Evolutionary conservation across 2,329 filamentous ascomycete genomes (phyloP).

Genomic region (Rhynchosporium secalis): DNA sequence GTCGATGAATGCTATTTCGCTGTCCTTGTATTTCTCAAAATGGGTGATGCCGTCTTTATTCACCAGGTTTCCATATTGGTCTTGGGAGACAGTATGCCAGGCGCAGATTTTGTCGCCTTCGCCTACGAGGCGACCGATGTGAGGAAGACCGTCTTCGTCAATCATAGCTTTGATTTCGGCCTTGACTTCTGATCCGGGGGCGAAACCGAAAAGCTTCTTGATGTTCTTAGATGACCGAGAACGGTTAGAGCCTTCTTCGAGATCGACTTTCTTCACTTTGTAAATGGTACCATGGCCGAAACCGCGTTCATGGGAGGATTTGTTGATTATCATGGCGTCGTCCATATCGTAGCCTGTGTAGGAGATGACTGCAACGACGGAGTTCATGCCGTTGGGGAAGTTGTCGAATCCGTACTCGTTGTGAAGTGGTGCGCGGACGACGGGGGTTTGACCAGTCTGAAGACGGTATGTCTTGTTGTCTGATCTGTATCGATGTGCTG

Average conservation of each 20-base stretch:
- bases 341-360: conserved; percentile 99
- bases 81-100: conserved; percentile 82
- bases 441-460: conserved; percentile 92
- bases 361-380: conserved; percentile 94
- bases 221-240: conserved; percentile 67
- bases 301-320: conserved; percentile 91
- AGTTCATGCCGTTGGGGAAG: conserved; percentile 95
- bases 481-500: conserved; percentile 80
- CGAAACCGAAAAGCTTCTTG: conserved; percentile 86
- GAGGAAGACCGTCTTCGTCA: conserved; percentile 84
- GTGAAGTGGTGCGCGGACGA: conserved; percentile 88
- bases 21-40: conserved; percentile 92
- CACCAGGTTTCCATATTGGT: conserved; percentile 74
- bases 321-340: conserved; percentile 99
- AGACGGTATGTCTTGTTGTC: conserved; percentile 97
- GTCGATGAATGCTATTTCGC: conserved; percentile 84
- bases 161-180: conserved; percentile 70
- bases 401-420: conserved; percentile 97
- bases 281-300: conserved; percentile 97
- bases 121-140: conserved; percentile 73
- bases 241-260: conserved; percentile 74
- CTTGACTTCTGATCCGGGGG: conserved; percentile 69
- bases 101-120: conserved; percentile 86
- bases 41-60: conserved; percentile 86
- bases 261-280: conserved; percentile 90